phyloP scores from a whole-genome alignment of 805 yeast genomes.

The Kluyveromyces dobzhanskii region DNA sequence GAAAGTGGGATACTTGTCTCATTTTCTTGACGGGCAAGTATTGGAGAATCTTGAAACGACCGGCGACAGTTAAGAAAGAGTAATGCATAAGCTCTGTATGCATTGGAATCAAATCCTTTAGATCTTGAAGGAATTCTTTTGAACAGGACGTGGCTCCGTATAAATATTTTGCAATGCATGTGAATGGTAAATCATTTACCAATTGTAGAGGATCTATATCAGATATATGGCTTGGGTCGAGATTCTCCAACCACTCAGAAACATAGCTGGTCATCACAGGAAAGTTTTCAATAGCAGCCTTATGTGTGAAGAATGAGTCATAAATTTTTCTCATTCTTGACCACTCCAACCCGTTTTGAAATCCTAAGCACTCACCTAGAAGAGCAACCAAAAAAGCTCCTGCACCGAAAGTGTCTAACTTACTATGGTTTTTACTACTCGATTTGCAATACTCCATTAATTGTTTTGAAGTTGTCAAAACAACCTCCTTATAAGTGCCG shows the following conservation, averaged over 20 bases:
- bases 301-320: background rate
- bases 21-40: background rate
- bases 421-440: background rate
- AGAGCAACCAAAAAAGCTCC: background rate
- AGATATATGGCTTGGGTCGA: background rate
- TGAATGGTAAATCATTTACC: slow-evolving; percentile 1
- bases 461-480: background rate
- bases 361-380: background rate
- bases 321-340: background rate
- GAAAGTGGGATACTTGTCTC: background rate
- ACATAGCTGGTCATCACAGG: background rate
- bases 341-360: slow-evolving; percentile 1
- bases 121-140: background rate
- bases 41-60: slow-evolving; percentile 1
- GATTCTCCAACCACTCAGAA: background rate
- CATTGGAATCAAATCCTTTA: background rate
- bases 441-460: background rate
- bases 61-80: background rate
- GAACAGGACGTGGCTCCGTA: background rate
- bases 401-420: background rate
- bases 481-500: slow-evolving; percentile 1
- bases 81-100: slow-evolving; percentile 1
- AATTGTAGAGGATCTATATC: background rate
- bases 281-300: background rate
- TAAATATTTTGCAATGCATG: background rate